Conservation (phyloP, 2,329 filamentous ascomycete species). For the Lasiodiplodia hormozganensis region DNA sequence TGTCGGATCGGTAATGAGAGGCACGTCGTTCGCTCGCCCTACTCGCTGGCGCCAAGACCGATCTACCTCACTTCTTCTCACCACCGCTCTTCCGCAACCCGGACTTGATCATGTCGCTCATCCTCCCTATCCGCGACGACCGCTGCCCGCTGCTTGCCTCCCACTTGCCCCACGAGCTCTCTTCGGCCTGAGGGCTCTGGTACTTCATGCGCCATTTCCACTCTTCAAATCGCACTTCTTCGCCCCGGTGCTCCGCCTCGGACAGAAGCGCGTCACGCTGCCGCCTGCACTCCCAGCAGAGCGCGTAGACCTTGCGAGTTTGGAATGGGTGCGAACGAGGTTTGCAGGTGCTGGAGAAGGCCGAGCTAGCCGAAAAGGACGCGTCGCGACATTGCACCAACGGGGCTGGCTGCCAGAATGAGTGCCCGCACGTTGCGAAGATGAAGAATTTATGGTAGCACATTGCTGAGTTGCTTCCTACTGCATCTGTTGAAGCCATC, state of each 20-base stretch:
- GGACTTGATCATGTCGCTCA: constrained; percentile 18
- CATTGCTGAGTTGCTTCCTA: constrained; percentile 38
- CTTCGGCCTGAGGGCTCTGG: constrained; percentile 38
- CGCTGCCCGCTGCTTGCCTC: constrained; percentile 26
- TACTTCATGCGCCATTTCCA: constrained; percentile 53
- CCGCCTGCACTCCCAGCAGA: constrained; percentile 43
- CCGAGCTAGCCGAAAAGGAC: constrained; percentile 33
- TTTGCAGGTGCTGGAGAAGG: constrained; percentile 27
- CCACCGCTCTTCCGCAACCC: constrained; percentile 27
- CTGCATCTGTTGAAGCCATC: too few species aligned
- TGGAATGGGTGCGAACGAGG: constrained; percentile 44
- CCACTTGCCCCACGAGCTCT: constrained; percentile 37
- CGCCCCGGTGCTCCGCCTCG: constrained; percentile 9
- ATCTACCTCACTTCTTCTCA: background rate
- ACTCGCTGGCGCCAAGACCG: constrained; percentile 23
- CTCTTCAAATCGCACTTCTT: constrained; percentile 44
- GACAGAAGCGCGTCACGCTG: constrained; percentile 38
- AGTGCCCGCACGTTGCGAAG: constrained; percentile 52
- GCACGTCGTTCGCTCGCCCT: constrained; percentile 25
- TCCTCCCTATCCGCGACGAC: constrained; percentile 10
- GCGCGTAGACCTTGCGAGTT: constrained; percentile 40
- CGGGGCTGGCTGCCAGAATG: constrained; percentile 42
- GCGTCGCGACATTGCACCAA: constrained; percentile 45
- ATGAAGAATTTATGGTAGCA: constrained; percentile 53
- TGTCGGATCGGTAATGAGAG: constrained; percentile 16